Conservation (phyloP, 768 basidiomycete species). For the Tubosaeta sp. region DNA sequence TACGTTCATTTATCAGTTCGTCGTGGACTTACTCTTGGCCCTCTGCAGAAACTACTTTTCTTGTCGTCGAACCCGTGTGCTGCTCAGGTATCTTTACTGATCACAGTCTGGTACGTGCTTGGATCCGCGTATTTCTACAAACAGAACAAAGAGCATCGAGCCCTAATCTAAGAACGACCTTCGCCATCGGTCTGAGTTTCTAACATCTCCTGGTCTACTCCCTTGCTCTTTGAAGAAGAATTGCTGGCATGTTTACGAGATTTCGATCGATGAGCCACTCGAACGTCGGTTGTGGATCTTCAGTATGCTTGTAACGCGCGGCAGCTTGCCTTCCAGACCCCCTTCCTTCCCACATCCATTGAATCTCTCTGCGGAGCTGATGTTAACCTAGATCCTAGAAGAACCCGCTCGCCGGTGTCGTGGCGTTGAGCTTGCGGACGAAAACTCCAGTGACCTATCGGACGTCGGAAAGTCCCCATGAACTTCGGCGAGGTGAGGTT, state of each 20-base stretch:
- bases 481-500: neutral
- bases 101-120: too few species aligned
- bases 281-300: neutral
- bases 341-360: neutral
- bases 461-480: slow-evolving; percentile 1
- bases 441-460: slow-evolving; percentile 7
- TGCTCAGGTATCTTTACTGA: too few species aligned
- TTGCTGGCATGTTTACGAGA: neutral
- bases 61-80: too few species aligned
- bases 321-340: neutral
- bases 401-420: slow-evolving; percentile 17
- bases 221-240: neutral
- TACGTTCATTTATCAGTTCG: too few species aligned
- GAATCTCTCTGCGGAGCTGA: neutral
- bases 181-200: neutral
- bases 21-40: too few species aligned
- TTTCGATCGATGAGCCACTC: too few species aligned
- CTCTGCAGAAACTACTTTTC: too few species aligned
- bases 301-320: neutral
- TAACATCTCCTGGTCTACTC: neutral
- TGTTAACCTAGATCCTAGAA: slow-evolving; percentile 15
- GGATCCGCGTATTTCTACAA: too few species aligned
- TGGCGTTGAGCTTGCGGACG: neutral
- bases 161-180: neutral
- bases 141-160: neutral